phyloP scores from a whole-genome alignment of 2,329 filamentous ascomycete species.

The Fusarium begoniae region DNA sequence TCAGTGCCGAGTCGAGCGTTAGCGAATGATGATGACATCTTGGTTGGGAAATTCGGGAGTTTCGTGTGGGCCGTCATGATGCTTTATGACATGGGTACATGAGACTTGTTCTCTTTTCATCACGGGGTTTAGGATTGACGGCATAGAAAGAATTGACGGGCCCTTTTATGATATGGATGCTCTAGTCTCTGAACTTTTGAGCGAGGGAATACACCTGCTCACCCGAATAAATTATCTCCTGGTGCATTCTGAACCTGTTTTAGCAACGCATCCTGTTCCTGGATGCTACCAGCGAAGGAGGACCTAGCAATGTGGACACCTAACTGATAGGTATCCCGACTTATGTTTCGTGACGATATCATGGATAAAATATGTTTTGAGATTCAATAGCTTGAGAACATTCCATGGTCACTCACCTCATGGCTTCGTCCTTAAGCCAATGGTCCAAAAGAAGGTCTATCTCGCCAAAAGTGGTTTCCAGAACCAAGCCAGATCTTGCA shows the following conservation, averaged over 20 bases:
- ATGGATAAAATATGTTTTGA: not conserved
- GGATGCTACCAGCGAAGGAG: not conserved
- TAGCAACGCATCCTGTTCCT: not conserved
- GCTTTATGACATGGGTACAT: conserved; percentile 41
- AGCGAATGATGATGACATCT: conserved; percentile 43
- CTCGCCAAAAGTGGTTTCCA: not conserved
- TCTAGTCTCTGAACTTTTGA: conserved; percentile 15
- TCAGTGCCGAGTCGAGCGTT: conserved; percentile 43
- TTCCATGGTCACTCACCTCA: not conserved
- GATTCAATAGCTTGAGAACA: not conserved
- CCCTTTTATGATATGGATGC: conserved; percentile 12
- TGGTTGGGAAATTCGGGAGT: conserved; percentile 40
- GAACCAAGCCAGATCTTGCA: not conserved
- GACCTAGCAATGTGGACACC: not conserved
- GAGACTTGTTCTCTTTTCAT: conserved; percentile 32
- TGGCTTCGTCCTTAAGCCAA: not conserved
- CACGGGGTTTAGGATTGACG: conserved; percentile 24
- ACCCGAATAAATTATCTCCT: conserved; percentile 21
- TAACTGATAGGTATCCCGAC: not conserved
- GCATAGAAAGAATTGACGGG: conserved; percentile 20
- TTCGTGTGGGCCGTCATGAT: conserved; percentile 41
- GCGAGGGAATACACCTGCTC: conserved; percentile 1
- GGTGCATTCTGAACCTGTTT: not conserved
- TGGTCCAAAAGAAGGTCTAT: not conserved
- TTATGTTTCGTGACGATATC: not conserved